phyloP scores from a whole-genome alignment of 2,329 filamentous ascomycete species.

The Epichloe typhina region DNA sequence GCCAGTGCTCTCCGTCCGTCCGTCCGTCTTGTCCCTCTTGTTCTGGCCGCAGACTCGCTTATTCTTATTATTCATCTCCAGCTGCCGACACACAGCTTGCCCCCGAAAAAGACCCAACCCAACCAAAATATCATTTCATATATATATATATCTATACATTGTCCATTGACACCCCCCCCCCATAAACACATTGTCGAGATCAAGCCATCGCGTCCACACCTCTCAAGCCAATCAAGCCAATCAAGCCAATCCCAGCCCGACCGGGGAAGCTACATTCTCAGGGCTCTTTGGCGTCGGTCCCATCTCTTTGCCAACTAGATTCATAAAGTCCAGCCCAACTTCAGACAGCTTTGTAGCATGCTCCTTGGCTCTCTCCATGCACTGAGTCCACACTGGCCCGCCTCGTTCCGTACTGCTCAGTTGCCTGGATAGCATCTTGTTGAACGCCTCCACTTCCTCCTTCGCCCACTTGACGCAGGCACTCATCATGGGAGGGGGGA shows the following conservation, averaged over 20 bases:
- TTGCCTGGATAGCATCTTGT: constrained; percentile 67
- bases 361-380: constrained; percentile 66
- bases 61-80: no score
- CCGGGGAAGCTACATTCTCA: constrained; percentile 9
- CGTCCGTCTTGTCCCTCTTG: no score
- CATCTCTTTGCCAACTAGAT: constrained; percentile 55
- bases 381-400: constrained; percentile 68
- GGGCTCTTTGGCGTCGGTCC: constrained; percentile 10
- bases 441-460: constrained; percentile 84
- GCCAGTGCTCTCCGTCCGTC: not conserved
- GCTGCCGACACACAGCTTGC: no score
- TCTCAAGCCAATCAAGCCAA: constrained; percentile 12
- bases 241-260: constrained; percentile 20
- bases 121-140: no score
- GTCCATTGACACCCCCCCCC: not conserved
- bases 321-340: constrained; percentile 81
- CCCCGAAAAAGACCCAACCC: no score
- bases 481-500: constrained; percentile 76
- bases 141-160: not conserved
- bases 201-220: not conserved
- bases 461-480: constrained; percentile 98
- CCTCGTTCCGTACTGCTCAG: constrained; percentile 71
- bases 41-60: no score
- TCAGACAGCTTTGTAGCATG: constrained; percentile 71
- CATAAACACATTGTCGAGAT: not conserved